A percentile compares a stretch with the other conserved stretches of the same genome.
phyloP scores from a whole-genome alignment of 2,329 filamentous ascomycete species.

The Periconia sp. region DNA sequence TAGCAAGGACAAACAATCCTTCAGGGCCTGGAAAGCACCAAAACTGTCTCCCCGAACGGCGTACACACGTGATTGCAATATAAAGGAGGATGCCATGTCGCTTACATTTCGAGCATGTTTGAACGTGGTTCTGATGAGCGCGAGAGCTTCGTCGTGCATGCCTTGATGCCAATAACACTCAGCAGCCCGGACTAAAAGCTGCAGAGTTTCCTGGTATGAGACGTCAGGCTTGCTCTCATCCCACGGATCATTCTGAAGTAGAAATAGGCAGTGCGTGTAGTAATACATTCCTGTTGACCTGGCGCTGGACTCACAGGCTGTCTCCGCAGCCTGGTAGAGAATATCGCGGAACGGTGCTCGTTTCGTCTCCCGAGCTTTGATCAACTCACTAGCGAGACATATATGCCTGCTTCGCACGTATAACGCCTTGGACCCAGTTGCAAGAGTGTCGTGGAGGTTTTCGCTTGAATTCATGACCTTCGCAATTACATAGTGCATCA shows the following conservation, averaged over 20 bases:
- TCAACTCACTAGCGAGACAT: conserved; percentile 75
- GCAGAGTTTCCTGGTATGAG: conserved; percentile 84
- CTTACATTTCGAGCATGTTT: conserved; percentile 71
- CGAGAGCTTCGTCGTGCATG: conserved; percentile 70
- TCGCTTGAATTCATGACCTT: conserved; percentile 78
- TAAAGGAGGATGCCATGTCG: conserved; percentile 84
- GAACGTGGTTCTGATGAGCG: conserved; percentile 74
- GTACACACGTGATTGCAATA: conserved; percentile 80
- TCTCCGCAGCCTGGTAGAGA: conserved; percentile 78
- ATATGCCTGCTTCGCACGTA: conserved; percentile 84
- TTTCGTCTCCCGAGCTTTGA: conserved; percentile 67
- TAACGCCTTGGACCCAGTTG: conserved; percentile 54
- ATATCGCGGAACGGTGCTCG: conserved; percentile 75
- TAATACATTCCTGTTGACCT: conserved; percentile 82
- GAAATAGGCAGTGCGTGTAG: conserved; percentile 74
- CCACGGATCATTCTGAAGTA: conserved; percentile 86
- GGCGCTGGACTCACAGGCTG: conserved; percentile 81
- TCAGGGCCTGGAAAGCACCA: conserved; percentile 72
- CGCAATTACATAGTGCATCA: conserved; percentile 90
- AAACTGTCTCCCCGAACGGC: conserved; percentile 74
- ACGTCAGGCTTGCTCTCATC: conserved; percentile 71
- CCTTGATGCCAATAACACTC: conserved; percentile 84
- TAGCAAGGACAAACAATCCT: conserved; percentile 70
- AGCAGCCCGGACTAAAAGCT: conserved; percentile 72
- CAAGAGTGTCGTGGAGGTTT: conserved; percentile 61